Percentiles rank a stretch among this genome's conserved stretches.
Evolutionary conservation across 2,329 filamentous ascomycete genomes (phyloP).

Genomic region (Arthrobotrys musiformis): DNA sequence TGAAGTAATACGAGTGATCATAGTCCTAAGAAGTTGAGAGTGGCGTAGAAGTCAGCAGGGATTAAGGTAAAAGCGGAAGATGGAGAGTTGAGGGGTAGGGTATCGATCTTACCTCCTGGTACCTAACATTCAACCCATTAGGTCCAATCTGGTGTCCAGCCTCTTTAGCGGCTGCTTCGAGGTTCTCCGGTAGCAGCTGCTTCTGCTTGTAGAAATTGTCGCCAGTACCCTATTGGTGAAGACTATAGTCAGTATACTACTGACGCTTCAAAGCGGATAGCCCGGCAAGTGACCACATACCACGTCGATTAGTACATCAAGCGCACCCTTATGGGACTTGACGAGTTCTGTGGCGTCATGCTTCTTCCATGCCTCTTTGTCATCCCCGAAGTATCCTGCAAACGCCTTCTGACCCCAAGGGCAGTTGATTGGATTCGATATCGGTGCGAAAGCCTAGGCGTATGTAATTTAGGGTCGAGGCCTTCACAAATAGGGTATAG

Average conservation of each 20-base stretch:
- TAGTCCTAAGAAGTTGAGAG: slow-evolving; percentile 71
- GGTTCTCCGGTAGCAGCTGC: slow-evolving; percentile 93
- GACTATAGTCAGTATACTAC: not conserved
- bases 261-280: not conserved
- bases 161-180: slow-evolving; percentile 80
- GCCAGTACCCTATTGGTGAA: slow-evolving; percentile 72
- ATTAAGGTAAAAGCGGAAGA: not conserved
- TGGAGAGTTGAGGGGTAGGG: not conserved
- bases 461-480: not conserved
- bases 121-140: slow-evolving; percentile 74
- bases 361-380: slow-evolving; percentile 81
- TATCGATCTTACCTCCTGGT: slow-evolving; percentile 74
- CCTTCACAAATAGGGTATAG: not conserved
- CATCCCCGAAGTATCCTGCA: slow-evolving; percentile 82
- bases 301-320: slow-evolving; percentile 88
- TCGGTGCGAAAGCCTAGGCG: slow-evolving; percentile 79
- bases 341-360: slow-evolving; percentile 94
- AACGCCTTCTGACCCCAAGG: slow-evolving; percentile 97
- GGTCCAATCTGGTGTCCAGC: slow-evolving; percentile 74
- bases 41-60: not conserved
- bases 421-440: slow-evolving; percentile 83
- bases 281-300: slow-evolving; percentile 67
- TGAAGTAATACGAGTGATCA: slow-evolving; percentile 98
- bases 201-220: slow-evolving; percentile 97
- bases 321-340: slow-evolving; percentile 74